These are phyloP conservation scores for Zoysia japonica DNA, from an alignment of 176 grass and related monocot species.

Conservation along the genomic window DNA sequence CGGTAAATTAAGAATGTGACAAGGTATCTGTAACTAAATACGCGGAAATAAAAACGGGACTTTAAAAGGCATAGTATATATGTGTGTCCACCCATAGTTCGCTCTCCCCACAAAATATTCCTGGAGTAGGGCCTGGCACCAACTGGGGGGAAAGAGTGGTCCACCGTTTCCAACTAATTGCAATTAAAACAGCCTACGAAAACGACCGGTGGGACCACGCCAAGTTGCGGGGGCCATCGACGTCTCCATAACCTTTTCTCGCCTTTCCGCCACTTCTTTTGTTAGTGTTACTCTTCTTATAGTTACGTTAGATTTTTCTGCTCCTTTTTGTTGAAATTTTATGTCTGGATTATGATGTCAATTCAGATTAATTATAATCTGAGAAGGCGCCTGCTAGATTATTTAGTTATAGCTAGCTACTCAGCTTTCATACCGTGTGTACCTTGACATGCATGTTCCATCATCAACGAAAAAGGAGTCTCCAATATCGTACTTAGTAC, in stretches of 20 bases:
- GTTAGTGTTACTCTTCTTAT: neutral
- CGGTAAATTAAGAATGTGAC: neutral
- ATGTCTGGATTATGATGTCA: neutral
- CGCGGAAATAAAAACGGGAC: neutral
- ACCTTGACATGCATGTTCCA: neutral
- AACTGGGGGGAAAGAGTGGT: conserved; percentile 61
- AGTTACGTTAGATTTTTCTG: neutral
- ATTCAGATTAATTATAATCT: too few relatives aligned
- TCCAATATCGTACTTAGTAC: neutral
- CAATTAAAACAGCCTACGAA: conserved; percentile 76
- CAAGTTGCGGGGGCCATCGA: conserved; percentile 55
- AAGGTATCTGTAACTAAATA: neutral
- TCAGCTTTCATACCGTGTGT: neutral
- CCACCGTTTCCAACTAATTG: conserved; percentile 81
- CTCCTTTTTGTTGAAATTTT: neutral
- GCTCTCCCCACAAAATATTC: conserved; percentile 62
- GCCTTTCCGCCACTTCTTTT: neutral
- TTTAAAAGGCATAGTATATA: neutral
- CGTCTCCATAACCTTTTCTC: conserved; percentile 4
- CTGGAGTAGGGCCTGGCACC: conserved; percentile 62
- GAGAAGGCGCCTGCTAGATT: too few relatives aligned
- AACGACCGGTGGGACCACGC: conserved; percentile 55
- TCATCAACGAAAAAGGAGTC: neutral
- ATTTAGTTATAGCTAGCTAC: too few relatives aligned
- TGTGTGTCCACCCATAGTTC: conserved; percentile 17